These are phyloP conservation scores for Amphichorda felina DNA, from an alignment of 2,329 filamentous ascomycete species.

Conservation along the genomic window DNA sequence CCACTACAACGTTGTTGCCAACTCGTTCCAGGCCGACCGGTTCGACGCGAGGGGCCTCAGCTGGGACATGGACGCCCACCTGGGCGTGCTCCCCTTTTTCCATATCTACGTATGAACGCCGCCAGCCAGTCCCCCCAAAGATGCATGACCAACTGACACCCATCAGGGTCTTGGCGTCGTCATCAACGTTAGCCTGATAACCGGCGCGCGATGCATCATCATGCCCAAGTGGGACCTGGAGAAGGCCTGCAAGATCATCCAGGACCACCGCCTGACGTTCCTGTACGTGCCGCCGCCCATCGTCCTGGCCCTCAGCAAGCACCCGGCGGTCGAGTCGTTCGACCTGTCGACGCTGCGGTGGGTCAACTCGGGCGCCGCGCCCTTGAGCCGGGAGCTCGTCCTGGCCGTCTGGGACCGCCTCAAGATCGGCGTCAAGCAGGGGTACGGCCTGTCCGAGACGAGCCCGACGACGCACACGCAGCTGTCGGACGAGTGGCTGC, in stretches of 20 bases:
- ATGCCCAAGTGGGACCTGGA: conserved; percentile 69
- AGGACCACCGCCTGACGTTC: conserved; percentile 65
- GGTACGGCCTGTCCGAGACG: conserved; percentile 83
- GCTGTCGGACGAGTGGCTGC: conserved; percentile 63
- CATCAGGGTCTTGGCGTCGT: conserved; percentile 18
- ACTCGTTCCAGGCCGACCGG: conserved; percentile 44
- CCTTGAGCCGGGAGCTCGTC: conserved; percentile 69
- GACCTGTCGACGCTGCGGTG: conserved; percentile 69
- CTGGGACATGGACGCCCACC: conserved; percentile 56
- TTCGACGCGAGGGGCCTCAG: conserved; percentile 43
- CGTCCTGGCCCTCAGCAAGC: conserved; percentile 67
- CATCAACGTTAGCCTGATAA: conserved; percentile 22
- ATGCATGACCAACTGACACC: not conserved
- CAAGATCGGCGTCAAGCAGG: conserved; percentile 76
- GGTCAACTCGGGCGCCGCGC: conserved; percentile 81
- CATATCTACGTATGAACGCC: conserved; percentile 66
- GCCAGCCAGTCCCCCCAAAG: not conserved
- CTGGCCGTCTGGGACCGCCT: conserved; percentile 63
- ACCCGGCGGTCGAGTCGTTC: conserved; percentile 67
- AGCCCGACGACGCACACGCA: conserved; percentile 68
- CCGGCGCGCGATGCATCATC: conserved; percentile 63
- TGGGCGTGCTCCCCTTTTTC: conserved; percentile 81
- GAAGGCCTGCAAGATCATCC: conserved; percentile 64
- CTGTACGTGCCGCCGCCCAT: conserved; percentile 78
- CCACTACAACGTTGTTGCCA: conserved; percentile 73